Base-by-base conservation (phyloP, 805 yeast genomes). In the Zygosaccharomyces siamensis region DNA sequence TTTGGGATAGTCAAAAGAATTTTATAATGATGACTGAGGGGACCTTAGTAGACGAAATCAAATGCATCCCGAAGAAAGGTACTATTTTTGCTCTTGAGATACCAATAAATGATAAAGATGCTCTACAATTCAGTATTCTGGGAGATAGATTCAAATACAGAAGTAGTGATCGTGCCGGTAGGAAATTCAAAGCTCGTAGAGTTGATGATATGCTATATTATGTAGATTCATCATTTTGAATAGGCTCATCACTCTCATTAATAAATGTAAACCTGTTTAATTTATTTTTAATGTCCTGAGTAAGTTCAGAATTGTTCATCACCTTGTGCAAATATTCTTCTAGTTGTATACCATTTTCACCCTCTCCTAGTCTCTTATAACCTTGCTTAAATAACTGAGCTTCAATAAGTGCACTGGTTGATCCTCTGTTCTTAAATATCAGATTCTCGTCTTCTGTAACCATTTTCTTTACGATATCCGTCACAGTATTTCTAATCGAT, bases 111-210 rank as follows among this genome's bases (percentile, higher is more conserved):
- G 69, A 67, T 2, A 72, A 63, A 0, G 72, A 73, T 1, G 67
- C 70, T 20, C 55, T 82, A 12, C 77, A 76, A 16, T 86, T 87
- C 62, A 76, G 83, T 11, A 76, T 88, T 7, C 67, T 89, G 7
- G 98, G 98, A 1, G 84, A 89, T 38, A 72, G 97, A 50, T 77
- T 90, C 56, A 80, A 81, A 51, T 78, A 83, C 51, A 75, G 95
- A 63, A 75, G 90, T 37, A 79, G 80, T 7, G 97, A 90, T 58
- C 74, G 98, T 49, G 81, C 95, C 0, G 86, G 84, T 21, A 79
- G 86, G 58, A 89, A 90, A 70, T 89, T 89, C 73, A 90, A 90
- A 69, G 78, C 82, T 49, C 93, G 84, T 56, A 77, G 79, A 28
- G 88, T 86, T 32, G 84, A 79, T 50, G 86, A 82, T 61, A 58